These are phyloP conservation scores for Trifolium fragiferum DNA, from an alignment of 306 rosid genomes.

Conservation along the genomic window DNA sequence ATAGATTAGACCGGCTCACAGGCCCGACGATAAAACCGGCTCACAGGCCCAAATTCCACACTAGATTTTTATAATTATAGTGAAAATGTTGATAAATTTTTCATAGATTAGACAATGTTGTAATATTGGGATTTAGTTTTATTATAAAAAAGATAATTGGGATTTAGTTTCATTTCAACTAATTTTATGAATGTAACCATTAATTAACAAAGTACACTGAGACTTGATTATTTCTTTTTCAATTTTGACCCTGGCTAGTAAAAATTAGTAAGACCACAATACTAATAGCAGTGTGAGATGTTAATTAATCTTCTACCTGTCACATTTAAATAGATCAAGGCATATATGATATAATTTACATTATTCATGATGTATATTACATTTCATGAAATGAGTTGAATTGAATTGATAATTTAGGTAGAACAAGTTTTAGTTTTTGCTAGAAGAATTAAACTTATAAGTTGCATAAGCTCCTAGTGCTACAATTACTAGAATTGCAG, in stretches of 20 bases:
- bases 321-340: background rate
- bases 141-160: too few species aligned
- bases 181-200: too few species aligned
- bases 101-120: too few species aligned
- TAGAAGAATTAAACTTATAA: slow-evolving; percentile 47
- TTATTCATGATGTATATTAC: background rate
- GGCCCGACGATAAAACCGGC: too few species aligned
- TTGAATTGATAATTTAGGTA: background rate
- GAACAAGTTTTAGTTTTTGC: slow-evolving; percentile 37
- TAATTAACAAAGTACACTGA: background rate
- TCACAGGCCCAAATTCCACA: too few species aligned
- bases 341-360: background rate
- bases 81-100: too few species aligned
- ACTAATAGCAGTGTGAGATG: background rate
- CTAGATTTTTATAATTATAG: too few species aligned
- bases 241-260: background rate
- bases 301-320: background rate
- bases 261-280: background rate
- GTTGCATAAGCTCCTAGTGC: slow-evolving; percentile 61
- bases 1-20: too few species aligned
- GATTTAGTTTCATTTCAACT: too few species aligned
- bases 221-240: background rate
- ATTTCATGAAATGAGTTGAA: slow-evolving; percentile 3
- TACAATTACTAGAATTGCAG: slow-evolving; percentile 58
- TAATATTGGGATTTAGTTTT: too few species aligned